Percentiles rank a stretch among this genome's conserved stretches.
These are phyloP conservation scores for Trichoderma parareesei DNA, from an alignment of 495 filamentous ascomycete genomes.

Conservation along the genomic window DNA sequence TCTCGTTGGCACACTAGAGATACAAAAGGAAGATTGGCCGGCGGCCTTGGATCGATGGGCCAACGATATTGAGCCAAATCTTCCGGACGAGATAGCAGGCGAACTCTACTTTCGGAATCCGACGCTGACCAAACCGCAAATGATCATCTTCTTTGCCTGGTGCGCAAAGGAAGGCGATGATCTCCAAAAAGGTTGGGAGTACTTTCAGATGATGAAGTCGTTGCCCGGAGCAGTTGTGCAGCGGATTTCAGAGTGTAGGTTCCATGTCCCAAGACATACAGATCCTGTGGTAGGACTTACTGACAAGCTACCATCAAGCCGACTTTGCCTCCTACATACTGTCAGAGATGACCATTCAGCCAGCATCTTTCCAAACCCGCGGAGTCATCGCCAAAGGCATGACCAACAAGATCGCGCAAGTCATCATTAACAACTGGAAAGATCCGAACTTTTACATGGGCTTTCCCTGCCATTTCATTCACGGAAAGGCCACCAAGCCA, in stretches of 20 bases:
- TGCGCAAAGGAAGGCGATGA: constrained; percentile 19
- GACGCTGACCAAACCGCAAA: constrained; percentile 18
- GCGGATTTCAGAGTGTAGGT: constrained; percentile 22
- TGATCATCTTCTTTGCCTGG: constrained; percentile 27
- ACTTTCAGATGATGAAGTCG: constrained; percentile 23
- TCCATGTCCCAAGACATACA: no score
- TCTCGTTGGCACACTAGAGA: constrained; percentile 28
- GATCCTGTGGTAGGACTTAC: background rate
- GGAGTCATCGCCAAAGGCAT: background rate
- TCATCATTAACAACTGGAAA: background rate
- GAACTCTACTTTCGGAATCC: constrained; percentile 22
- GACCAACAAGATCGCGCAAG: background rate
- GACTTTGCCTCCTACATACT: background rate
- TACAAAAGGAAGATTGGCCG: constrained; percentile 14
- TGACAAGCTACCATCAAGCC: background rate
- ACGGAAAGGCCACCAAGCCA: background rate
- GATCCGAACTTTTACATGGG: background rate
- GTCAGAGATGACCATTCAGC: background rate
- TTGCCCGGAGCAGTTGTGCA: constrained; percentile 23
- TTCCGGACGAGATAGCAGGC: constrained; percentile 22
- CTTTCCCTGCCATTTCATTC: background rate
- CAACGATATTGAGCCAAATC: constrained; percentile 17
- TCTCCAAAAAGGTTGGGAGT: constrained; percentile 20
- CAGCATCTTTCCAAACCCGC: background rate
- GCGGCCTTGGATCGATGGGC: constrained; percentile 22